phyloP scores from a whole-genome alignment of 2,329 filamentous ascomycete species.

The Grosmannia clavigera region DNA sequence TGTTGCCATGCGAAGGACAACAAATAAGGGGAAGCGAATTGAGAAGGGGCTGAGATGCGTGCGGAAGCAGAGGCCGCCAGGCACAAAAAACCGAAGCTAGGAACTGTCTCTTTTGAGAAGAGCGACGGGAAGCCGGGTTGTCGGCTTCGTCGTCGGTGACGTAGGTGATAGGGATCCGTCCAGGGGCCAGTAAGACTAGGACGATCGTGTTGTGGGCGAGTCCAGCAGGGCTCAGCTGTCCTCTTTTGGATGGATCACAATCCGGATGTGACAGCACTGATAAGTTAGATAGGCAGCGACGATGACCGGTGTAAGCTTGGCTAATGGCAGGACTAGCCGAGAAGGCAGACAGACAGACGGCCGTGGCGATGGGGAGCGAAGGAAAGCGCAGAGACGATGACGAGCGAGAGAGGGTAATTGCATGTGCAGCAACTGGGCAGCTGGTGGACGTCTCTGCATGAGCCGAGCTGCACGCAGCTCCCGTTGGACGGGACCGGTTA shows the following conservation, averaged over 20 bases:
- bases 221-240: neutral
- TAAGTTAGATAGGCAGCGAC: neutral
- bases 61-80: neutral
- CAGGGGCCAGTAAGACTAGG: conserved; percentile 7
- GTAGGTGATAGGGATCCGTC: conserved; percentile 5
- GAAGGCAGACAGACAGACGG: neutral
- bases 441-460: neutral
- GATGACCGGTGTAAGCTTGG: neutral
- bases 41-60: neutral
- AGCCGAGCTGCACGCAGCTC: neutral
- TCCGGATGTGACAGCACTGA: neutral
- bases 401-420: neutral
- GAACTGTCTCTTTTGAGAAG: neutral
- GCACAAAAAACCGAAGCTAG: neutral
- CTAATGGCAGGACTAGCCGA: neutral
- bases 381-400: neutral
- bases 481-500: conserved; percentile 1
- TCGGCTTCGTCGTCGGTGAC: neutral
- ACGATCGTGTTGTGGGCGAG: neutral
- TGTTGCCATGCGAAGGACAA: neutral
- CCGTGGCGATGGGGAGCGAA: neutral
- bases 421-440: neutral
- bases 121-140: neutral
- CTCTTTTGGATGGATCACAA: neutral
- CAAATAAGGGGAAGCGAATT: no score